Conservation (phyloP, 345 rosid species). For the Sonneratia caseolaris region DNA sequence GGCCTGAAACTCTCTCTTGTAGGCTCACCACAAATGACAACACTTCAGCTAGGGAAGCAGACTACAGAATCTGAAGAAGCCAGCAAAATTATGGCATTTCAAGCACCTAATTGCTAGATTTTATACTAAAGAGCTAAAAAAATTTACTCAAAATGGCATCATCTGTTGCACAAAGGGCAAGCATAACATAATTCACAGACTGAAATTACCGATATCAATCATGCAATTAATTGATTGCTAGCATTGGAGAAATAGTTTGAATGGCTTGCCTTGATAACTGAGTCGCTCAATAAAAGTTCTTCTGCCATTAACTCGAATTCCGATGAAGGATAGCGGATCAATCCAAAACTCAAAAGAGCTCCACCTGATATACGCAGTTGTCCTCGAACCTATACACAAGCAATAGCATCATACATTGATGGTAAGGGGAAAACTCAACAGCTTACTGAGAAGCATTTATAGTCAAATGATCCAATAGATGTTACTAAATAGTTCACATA, state of each 20-base stretch:
- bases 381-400: slow-evolving; percentile 43
- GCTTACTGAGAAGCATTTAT: neutral
- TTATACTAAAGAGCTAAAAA: too few relatives aligned
- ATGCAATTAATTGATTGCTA: neutral
- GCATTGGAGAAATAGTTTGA: neutral
- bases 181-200: neutral
- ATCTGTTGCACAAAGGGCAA: neutral
- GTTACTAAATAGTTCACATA: neutral
- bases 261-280: slow-evolving; percentile 47
- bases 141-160: too few relatives aligned
- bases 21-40: too few relatives aligned
- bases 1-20: too few relatives aligned
- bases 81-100: too few relatives aligned
- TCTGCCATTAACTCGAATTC: slow-evolving; percentile 72
- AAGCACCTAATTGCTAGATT: too few relatives aligned
- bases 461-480: neutral
- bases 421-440: neutral
- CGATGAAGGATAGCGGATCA: slow-evolving; percentile 46
- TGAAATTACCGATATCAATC: neutral
- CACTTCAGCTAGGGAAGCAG: too few relatives aligned
- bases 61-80: too few relatives aligned
- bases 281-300: slow-evolving; percentile 67
- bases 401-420: neutral
- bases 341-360: slow-evolving; percentile 56
- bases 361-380: slow-evolving; percentile 39